Percentiles rank a stretch among this genome's conserved stretches.
These are phyloP conservation scores for Trypanosoma lewisi DNA, from an alignment of 208 protist genomes.

Conservation along the genomic window DNA sequence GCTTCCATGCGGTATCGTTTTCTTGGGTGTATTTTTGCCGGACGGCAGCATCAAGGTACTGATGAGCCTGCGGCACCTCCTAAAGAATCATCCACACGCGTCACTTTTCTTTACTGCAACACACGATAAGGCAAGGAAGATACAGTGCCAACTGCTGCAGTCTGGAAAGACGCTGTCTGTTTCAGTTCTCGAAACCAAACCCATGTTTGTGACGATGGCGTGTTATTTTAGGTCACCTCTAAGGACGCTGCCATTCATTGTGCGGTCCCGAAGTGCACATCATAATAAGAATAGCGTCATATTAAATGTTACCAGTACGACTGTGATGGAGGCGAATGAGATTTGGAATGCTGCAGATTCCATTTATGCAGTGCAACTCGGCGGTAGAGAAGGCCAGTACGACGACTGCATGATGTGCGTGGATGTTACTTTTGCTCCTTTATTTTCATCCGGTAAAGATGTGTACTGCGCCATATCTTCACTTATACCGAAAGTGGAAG, in stretches of 20 bases:
- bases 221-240: slow-evolving; percentile 24
- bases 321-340: background rate
- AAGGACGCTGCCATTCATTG: slow-evolving; percentile 9
- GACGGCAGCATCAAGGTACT: background rate
- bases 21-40: slow-evolving; percentile 42
- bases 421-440: slow-evolving; percentile 21
- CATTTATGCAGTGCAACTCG: slow-evolving; percentile 23
- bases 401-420: slow-evolving; percentile 14
- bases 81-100: slow-evolving; percentile 1
- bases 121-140: background rate
- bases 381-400: background rate
- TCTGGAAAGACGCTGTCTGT: slow-evolving; percentile 9
- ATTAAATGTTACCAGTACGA: slow-evolving; percentile 9
- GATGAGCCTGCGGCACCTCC: background rate
- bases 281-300: background rate
- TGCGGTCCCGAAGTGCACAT: background rate
- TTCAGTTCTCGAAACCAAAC: background rate
- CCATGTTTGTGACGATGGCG: slow-evolving; percentile 19
- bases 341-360: slow-evolving; percentile 7
- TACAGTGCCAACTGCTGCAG: slow-evolving; percentile 10
- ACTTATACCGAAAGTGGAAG: slow-evolving; percentile 15
- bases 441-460: slow-evolving; percentile 18
- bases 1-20: slow-evolving; percentile 50
- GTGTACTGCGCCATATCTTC: slow-evolving; percentile 16
- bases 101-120: background rate